Evolutionary conservation across 2,329 filamentous ascomycete genomes (phyloP).

Genomic region (Cucurbitaria berberidis): DNA sequence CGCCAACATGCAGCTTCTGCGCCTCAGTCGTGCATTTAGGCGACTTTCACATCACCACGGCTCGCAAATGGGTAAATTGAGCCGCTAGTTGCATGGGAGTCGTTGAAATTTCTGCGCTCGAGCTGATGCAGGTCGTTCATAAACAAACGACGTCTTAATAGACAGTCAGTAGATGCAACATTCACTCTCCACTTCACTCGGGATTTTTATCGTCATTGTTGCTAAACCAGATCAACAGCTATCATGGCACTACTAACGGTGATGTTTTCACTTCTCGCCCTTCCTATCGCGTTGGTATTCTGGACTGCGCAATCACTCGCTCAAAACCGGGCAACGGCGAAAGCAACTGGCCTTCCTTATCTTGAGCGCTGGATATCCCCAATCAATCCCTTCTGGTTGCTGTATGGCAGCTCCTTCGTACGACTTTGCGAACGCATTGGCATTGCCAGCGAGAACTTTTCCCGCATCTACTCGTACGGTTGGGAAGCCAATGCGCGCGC

Average conservation of each 20-base stretch:
- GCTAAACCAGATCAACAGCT: background rate
- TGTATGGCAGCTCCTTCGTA: constrained; percentile 13
- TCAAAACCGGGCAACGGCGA: constrained; percentile 10
- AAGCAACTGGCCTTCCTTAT: constrained; percentile 17
- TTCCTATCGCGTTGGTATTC: background rate
- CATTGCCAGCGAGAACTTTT: constrained; percentile 6
- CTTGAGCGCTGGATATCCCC: constrained; percentile 22
- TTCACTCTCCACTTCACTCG: background rate
- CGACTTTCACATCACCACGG: background rate
- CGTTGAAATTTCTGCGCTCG: background rate
- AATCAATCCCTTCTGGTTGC: constrained; percentile 19
- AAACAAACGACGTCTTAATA: background rate
- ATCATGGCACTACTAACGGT: background rate
- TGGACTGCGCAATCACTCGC: constrained; percentile 5
- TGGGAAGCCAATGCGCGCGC: constrained; percentile 15
- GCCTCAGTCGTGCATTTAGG: background rate
- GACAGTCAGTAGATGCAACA: too few relatives aligned
- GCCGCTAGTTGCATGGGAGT: too few relatives aligned
- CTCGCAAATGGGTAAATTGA: background rate
- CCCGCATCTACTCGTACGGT: constrained; percentile 12
- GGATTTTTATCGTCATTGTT: background rate
- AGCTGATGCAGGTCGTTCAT: background rate
- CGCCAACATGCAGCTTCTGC: background rate
- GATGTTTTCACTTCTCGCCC: background rate
- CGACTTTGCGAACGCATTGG: background rate